These are phyloP conservation scores for Sergeia podlipaevii DNA, from an alignment of 208 protist genomes.

Conservation along the genomic window DNA sequence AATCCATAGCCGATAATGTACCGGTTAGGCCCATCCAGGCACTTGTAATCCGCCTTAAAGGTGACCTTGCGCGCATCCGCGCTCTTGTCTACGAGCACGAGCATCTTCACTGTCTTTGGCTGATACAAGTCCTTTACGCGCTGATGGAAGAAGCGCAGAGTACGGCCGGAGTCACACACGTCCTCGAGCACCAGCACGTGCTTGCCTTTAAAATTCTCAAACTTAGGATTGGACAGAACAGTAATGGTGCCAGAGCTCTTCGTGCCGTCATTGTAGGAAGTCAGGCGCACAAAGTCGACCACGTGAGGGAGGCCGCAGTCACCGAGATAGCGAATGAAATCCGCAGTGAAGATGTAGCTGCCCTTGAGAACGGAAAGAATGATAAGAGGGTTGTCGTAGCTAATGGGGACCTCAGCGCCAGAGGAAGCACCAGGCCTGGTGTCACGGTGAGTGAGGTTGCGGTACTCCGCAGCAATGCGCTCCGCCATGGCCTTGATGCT, in stretches of 20 bases:
- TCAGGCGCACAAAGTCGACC: constrained; percentile 82
- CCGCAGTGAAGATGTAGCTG: constrained; percentile 89
- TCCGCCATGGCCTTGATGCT: constrained; percentile 49
- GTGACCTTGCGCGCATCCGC: constrained; percentile 46
- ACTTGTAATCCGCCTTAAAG: constrained; percentile 57
- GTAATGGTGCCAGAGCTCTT: constrained; percentile 59
- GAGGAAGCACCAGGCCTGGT: constrained; percentile 8
- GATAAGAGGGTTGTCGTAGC: constrained; percentile 76
- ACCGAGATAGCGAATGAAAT: constrained; percentile 77
- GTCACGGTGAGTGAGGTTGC: constrained; percentile 41
- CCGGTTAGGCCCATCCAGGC: constrained; percentile 56
- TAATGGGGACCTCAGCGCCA: constrained; percentile 41
- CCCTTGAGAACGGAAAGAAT: constrained; percentile 89
- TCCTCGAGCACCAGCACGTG: constrained; percentile 91
- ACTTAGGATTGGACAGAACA: constrained; percentile 49
- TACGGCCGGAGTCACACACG: constrained; percentile 81
- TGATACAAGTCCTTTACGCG: constrained; percentile 30
- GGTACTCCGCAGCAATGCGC: constrained; percentile 65
- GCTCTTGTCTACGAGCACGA: constrained; percentile 82
- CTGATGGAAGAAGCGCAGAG: constrained; percentile 56
- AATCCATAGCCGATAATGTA: constrained; percentile 93
- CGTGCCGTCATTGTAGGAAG: constrained; percentile 69
- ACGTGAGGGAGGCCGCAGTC: constrained; percentile 69
- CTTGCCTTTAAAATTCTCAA: constrained; percentile 56
- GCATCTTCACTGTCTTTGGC: constrained; percentile 60